A percentile compares a stretch with the other conserved stretches of the same genome.
These are phyloP conservation scores for Gentiana macrophylla DNA, from an alignment of 257 asterid genomes.

Conservation along the genomic window DNA sequence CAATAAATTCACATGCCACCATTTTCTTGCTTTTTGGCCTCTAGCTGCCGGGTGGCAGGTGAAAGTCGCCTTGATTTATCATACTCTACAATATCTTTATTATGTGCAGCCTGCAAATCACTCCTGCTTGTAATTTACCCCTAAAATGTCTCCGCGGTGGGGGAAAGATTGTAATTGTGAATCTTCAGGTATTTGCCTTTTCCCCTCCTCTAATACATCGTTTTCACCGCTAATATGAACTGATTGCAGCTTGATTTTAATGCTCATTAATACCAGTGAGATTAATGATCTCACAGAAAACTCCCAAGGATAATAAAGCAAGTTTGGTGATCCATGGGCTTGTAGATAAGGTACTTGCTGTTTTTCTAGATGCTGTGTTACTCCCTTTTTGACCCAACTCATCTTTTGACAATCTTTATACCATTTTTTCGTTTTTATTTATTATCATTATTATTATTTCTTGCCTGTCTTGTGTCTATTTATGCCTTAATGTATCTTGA, in stretches of 20 bases:
- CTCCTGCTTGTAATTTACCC: conserved; percentile 98
- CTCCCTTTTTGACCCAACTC: too few relatives aligned
- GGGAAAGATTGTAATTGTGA: conserved; percentile 84
- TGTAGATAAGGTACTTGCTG: conserved; percentile 61
- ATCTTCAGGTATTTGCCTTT: conserved; percentile 66
- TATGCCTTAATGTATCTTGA: too few relatives aligned
- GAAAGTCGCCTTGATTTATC: not conserved
- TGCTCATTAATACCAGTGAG: too few relatives aligned
- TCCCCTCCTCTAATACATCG: not conserved
- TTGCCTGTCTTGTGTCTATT: too few relatives aligned
- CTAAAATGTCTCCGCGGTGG: conserved; percentile 73
- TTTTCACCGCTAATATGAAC: too few relatives aligned
- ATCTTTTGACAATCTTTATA: not conserved
- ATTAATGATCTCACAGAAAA: conserved; percentile 43
- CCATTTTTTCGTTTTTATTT: not conserved
- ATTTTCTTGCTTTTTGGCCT: not conserved
- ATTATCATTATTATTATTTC: too few relatives aligned
- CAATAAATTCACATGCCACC: not conserved
- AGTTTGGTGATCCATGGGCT: conserved; percentile 77
- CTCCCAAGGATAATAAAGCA: conserved; percentile 98
- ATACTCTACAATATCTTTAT: conserved; percentile 8
- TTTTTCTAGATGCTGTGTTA: too few relatives aligned
- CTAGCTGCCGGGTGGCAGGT: not conserved
- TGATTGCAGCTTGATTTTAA: too few relatives aligned
- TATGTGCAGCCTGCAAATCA: conserved; percentile 83